phyloP scores from a whole-genome alignment of 139 green algal species.

The Micractinium sp. region DNA sequence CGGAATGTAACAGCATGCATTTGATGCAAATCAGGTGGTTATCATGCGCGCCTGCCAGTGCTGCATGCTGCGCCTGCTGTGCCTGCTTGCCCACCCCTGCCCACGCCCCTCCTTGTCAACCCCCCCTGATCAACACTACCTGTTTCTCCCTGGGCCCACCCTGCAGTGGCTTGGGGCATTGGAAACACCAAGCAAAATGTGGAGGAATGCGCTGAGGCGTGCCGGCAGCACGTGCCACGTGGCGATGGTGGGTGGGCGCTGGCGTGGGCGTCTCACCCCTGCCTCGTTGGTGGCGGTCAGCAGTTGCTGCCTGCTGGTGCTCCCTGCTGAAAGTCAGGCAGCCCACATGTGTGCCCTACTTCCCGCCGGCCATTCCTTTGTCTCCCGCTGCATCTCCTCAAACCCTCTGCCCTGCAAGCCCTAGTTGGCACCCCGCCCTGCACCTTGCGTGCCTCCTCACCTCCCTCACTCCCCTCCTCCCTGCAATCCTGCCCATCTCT shows the following conservation, averaged over 20 bases:
- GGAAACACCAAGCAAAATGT: constrained; percentile 67
- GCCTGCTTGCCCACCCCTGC: neutral
- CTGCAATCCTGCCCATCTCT: neutral
- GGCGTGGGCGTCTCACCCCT: neutral
- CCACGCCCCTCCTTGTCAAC: too few species aligned
- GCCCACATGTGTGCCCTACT: neutral
- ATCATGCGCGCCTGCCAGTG: too few species aligned
- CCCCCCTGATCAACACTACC: neutral
- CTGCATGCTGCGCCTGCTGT: too few species aligned
- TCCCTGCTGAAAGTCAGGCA: neutral
- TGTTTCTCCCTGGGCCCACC: neutral
- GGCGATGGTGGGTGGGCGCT: neutral
- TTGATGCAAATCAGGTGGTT: too few species aligned
- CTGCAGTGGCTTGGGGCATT: constrained; percentile 77
- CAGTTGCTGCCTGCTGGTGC: neutral
- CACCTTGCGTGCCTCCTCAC: too few species aligned
- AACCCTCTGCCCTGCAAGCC: constrained; percentile 82
- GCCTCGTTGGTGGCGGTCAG: neutral
- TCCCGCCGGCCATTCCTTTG: neutral
- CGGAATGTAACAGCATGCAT: too few species aligned
- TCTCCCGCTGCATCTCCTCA: neutral
- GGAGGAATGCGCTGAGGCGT: constrained; percentile 73
- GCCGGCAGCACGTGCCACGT: constrained; percentile 63
- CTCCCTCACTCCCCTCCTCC: neutral
- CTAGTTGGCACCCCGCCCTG: constrained; percentile 50